Base-by-base conservation (phyloP, 441 rosid species). In the Gossypium davidsonii region DNA sequence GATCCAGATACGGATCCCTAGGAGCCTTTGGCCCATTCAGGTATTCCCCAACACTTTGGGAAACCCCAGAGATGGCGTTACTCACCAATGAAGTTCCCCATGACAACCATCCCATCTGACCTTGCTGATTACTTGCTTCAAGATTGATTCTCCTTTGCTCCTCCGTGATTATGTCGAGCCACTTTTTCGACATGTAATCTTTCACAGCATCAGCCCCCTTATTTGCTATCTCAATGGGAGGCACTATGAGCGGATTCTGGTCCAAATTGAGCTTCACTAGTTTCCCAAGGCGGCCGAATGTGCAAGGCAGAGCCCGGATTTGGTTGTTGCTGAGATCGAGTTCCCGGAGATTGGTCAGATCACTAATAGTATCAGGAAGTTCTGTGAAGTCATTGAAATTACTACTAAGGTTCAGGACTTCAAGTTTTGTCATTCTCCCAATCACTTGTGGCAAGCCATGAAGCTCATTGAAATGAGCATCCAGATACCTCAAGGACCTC, bases 291-390 rank as follows among this genome's bases (percentile, higher is more conserved):
- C 82, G 78, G 52, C 65, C 72, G 78, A 87, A 85, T 63, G 91
- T 79, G 65, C 80, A 83, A 0, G 91, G 91, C 67, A 89, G 84
- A 20, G 73, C 76, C 58, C 76, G 82, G 77, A 89, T 83, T 69
- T 89, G 93, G 74, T 89, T 89, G 88, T 89, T 87, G 85, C 91
- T 87, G 10, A 87, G 85, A 80, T 89, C 90, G 23, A 89, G 89
- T 75, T 89, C 90, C 72, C 76, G 81, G 8, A 89, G 76, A 75
- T 85, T 85, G 44, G 65, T 70, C 5, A 89, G 74, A 59, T 89
- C 91, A n/a, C 84, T 73, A 3, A 87, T 68, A 6, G 93, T 63
- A 66, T 84, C 91, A 1, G 91, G 93, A 9, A 87, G 80, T 68
- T 76, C 74, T 0, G 80, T 80, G 79, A 89, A 81, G 84, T 86